Evolutionary conservation across 805 yeast species (phyloP), one percentile per base, ranked within the genome.

Genomic region (Candida silvicultrix): DNA sequence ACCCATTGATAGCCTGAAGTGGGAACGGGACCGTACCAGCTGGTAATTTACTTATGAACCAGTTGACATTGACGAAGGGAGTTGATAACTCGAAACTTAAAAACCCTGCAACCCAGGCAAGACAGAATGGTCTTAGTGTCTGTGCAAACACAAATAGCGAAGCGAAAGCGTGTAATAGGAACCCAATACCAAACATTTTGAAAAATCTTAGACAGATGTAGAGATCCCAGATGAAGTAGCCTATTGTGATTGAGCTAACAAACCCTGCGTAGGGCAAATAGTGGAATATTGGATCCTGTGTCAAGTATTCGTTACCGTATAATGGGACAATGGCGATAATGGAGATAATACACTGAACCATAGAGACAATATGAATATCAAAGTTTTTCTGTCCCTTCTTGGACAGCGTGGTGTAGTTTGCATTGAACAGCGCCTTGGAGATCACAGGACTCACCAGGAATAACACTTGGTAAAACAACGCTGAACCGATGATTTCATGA

Each of bases 181-280:
- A 94, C 39, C 90, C 89, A 15, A 78, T 44, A 0, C 99, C 98
- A 65, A 88, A 94, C 51, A 86, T 62, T 43, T 74, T 67, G 62
- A 69, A 80, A 67, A 85, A 73, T 43, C 65, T 66, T 9, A 81
- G 7, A 60, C 97, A 90, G 45, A 89, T 82, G 47, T 68, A 65
- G 34, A 84, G 50, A 65, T 94, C 99, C 99, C 99, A 94, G 20
- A 88, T 54, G 62, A 94, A 94, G 68, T 94, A 94, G 2, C 98
- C 99, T 10, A 74, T 60, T 10, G 95, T 82, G 46, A 83, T 58
- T 1, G 97, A 73, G 14, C 83, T 69, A 6, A 85, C 85, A 57
- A 90, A 72, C 0, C 88, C 89, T 1, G 82, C 81, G 59, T 79
- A 85, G n/a, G 87, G 86, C 45, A 83, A 80, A 59, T 78, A 75